These are phyloP conservation scores for Lepidium africanum DNA, from an alignment of 345 rosid genomes.

Conservation along the genomic window DNA sequence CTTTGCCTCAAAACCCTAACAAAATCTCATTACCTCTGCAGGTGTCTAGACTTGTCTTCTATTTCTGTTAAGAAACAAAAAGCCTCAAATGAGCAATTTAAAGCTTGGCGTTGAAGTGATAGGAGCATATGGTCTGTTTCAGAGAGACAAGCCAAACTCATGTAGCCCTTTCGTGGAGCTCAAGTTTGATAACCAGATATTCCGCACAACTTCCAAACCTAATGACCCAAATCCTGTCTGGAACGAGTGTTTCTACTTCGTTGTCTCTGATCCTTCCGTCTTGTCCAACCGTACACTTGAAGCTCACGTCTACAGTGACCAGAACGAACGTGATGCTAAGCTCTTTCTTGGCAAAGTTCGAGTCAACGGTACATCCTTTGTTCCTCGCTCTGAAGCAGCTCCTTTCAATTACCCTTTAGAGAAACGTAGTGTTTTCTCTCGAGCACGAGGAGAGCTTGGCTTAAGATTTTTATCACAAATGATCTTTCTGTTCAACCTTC, in stretches of 20 bases:
- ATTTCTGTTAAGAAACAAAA: neutral
- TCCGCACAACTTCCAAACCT: slow-evolving; percentile 63
- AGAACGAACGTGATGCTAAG: slow-evolving; percentile 35
- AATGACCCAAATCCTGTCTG: slow-evolving; percentile 78
- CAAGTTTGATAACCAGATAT: slow-evolving; percentile 70
- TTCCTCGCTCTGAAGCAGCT: slow-evolving; percentile 75
- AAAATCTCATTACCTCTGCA: neutral
- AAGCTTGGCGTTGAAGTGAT: slow-evolving; percentile 92
- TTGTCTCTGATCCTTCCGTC: slow-evolving; percentile 59
- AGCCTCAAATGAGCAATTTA: slow-evolving; percentile 51
- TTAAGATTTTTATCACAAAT: slow-evolving; percentile 65
- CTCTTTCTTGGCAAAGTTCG: slow-evolving; percentile 70
- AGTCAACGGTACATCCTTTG: slow-evolving; percentile 74
- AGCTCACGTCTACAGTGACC: slow-evolving; percentile 47
- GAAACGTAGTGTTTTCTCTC: slow-evolving; percentile 47
- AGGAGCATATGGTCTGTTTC: slow-evolving; percentile 53
- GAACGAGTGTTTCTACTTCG: slow-evolving; percentile 75
- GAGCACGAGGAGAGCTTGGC: slow-evolving; percentile 74
- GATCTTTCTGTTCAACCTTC: slow-evolving; percentile 51
- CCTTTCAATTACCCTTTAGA: slow-evolving; percentile 83
- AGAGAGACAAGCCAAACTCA: slow-evolving; percentile 50
- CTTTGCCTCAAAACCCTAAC: too few species aligned
- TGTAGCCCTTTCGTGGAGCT: slow-evolving; percentile 76
- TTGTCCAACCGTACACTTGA: slow-evolving; percentile 52
- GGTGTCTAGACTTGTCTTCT: neutral